These are phyloP conservation scores for Chaetomiaceae sp. DNA, from an alignment of 2,329 filamentous ascomycete genomes.

Conservation along the genomic window DNA sequence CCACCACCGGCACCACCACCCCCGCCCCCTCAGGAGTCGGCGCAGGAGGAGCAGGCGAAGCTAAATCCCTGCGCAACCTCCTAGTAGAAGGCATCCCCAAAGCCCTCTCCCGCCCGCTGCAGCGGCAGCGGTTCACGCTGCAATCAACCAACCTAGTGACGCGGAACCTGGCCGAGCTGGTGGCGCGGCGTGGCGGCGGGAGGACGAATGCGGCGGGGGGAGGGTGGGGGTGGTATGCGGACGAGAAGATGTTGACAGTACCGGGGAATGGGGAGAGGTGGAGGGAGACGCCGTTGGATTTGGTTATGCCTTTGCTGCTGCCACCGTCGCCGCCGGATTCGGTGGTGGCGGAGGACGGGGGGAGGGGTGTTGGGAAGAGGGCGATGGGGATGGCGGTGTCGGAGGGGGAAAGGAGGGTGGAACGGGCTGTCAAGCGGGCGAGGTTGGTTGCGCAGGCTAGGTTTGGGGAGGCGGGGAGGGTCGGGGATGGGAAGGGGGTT, in stretches of 20 bases:
- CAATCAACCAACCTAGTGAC: constrained; percentile 64
- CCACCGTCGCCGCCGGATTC: constrained; percentile 27
- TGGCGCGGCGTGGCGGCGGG: constrained; percentile 64
- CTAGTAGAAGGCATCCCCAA: constrained; percentile 77
- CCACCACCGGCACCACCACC: constrained; percentile 30
- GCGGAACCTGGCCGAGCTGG: constrained; percentile 64
- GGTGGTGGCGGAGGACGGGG: constrained; percentile 18
- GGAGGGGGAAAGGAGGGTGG: constrained; percentile 29
- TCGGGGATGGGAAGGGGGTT: constrained; percentile 55
- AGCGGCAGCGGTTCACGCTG: constrained; percentile 66
- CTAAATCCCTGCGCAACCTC: constrained; percentile 61
- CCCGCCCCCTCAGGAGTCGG: constrained; percentile 25
- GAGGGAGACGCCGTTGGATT: constrained; percentile 49
- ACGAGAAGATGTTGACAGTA: no score
- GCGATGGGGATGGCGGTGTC: constrained; percentile 21
- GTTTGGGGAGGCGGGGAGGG: constrained; percentile 59
- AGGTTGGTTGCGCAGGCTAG: constrained; percentile 60
- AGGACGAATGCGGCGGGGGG: constrained; percentile 68
- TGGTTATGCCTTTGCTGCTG: constrained; percentile 44
- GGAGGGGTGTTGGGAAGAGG: constrained; percentile 29
- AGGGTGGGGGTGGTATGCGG: constrained; percentile 74
- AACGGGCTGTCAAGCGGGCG: constrained; percentile 49
- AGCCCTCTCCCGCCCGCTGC: constrained; percentile 69
- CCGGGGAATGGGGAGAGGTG: constrained; percentile 5
- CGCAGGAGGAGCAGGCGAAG: constrained; percentile 40